These are phyloP conservation scores for Phaseolus lunatus DNA, from an alignment of 306 rosid species.

Conservation along the genomic window DNA sequence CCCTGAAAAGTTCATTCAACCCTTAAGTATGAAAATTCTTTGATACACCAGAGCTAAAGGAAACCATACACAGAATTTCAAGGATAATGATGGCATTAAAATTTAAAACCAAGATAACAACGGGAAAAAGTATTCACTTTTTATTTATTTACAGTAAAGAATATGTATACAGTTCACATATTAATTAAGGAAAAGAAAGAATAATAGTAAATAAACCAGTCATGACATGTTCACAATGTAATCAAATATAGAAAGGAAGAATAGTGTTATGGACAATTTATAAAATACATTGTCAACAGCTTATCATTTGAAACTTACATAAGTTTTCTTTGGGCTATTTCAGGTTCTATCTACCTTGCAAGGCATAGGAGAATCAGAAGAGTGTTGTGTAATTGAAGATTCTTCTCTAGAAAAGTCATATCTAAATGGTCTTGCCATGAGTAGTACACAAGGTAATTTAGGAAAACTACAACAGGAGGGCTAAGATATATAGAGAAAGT, in stretches of 20 bases:
- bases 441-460: constrained; percentile 46
- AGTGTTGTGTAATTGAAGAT: constrained; percentile 22
- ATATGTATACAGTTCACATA: neutral
- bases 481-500: neutral
- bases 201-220: neutral
- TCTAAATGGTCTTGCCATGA: neutral
- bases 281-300: neutral
- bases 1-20: neutral
- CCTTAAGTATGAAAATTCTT: neutral
- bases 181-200: constrained; percentile 19
- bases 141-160: neutral
- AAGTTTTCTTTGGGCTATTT: constrained; percentile 31
- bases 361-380: constrained; percentile 44
- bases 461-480: constrained; percentile 17
- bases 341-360: constrained; percentile 60
- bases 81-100: neutral
- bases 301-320: constrained; percentile 29
- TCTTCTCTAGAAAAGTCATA: constrained; percentile 37
- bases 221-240: neutral
- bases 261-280: neutral
- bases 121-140: constrained; percentile 1
- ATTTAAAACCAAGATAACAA: neutral
- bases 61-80: neutral
- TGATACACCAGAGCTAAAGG: neutral
- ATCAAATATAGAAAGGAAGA: neutral